phyloP scores from a whole-genome alignment of 805 yeast species.

The Priceomyces medius region DNA sequence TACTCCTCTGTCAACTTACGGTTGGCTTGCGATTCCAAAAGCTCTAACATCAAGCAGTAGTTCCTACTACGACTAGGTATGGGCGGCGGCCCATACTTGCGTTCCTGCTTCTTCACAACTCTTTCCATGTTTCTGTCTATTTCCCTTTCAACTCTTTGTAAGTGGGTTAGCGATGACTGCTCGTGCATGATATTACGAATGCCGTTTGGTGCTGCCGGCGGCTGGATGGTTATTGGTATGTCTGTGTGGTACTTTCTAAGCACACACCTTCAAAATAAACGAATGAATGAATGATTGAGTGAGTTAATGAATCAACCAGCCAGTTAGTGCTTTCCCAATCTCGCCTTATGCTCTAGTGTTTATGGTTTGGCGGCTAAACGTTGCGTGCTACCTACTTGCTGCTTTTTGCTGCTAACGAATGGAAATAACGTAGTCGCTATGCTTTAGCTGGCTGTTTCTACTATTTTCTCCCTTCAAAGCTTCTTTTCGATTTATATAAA shows the following conservation, averaged over 20 bases:
- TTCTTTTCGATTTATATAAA: constrained; percentile 1
- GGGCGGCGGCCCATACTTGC: constrained; percentile 29
- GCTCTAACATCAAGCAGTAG: constrained; percentile 46
- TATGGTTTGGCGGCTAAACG: background rate
- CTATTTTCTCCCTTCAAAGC: background rate
- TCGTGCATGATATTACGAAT: constrained; percentile 5
- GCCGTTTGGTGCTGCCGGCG: background rate
- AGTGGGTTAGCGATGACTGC: background rate
- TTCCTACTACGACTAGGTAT: constrained; percentile 27
- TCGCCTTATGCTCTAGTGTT: background rate
- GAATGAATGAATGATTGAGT: background rate
- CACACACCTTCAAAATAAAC: background rate
- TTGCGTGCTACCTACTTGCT: background rate
- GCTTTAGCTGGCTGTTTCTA: background rate
- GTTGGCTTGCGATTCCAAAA: constrained; percentile 47
- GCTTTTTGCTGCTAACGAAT: background rate
- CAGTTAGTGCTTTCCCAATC: background rate
- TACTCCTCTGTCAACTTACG: constrained; percentile 45
- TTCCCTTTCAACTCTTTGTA: constrained; percentile 1
- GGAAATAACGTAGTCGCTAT: background rate
- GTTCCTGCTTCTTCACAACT: background rate
- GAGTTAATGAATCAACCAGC: background rate
- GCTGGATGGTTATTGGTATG: background rate
- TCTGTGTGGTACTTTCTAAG: too few species aligned
- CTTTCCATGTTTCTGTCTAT: constrained; percentile 1